Base-by-base conservation (phyloP, 208 protist species). In the Giardia muris region DNA sequence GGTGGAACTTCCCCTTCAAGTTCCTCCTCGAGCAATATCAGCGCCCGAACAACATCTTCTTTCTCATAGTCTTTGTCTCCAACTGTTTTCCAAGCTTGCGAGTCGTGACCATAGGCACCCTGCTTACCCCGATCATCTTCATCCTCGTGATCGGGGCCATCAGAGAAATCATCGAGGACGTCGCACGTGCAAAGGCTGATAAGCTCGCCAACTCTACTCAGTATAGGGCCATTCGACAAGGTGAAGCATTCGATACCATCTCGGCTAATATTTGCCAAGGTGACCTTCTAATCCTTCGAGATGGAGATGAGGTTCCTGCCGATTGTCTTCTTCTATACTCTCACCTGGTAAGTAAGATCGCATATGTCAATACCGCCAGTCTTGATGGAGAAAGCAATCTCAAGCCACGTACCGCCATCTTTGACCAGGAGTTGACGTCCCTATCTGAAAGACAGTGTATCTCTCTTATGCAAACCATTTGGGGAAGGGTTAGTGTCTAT, bases 301-400 rank as follows among this genome's bases (percentile, higher is more conserved):
- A 95, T 4, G 96, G 98, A 67, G 95, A 98, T 89, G 96, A 97
- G 76, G 97, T 95, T 30, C 93, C 92, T 43, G 0, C 93, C 1
- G 92, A 92, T 46, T 93, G 42, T 92, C 1, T 90, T 4, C 43
- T 90, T 2, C n/a, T 90, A 2, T 48, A 48, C 43, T 90, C 87
- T 19, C 43, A 1, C 39, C 19, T n/a, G 0, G 43, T 1, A 2
- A 44, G 43, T 46, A 2, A 86, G 1, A 86, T 47, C 1, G 87
- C 43, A 1, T 48, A 43, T 2, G 44, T 90, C 96, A 92, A 97
- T 92, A 99, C 98, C 0, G 97, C 99, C 93, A 97, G 99, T 94
- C 95, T 99, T 0, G 98, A 99, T 94, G 98, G 98, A 39, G 98
- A 99, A 93, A 99, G 97, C 0, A 98, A 99, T 94, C 99, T 97